Evolutionary conservation across 2,329 filamentous ascomycete species (phyloP).

Genomic region (Reticulascus tulasneorum): DNA sequence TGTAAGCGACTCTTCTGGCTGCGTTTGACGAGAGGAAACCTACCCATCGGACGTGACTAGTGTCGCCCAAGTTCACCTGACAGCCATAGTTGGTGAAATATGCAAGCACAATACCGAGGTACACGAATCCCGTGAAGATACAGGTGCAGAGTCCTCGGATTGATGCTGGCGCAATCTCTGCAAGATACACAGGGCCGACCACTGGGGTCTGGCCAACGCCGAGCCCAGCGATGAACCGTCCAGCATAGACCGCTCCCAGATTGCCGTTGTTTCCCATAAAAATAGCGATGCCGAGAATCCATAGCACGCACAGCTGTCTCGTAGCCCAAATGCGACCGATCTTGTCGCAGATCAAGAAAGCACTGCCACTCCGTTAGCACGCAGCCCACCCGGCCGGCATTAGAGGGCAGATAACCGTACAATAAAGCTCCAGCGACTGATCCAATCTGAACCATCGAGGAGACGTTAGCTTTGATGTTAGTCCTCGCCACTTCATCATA

Average conservation of each 20-base stretch:
- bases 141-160: slow-evolving; percentile 70
- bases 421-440: slow-evolving; percentile 67
- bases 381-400: neutral
- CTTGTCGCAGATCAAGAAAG: slow-evolving; percentile 55
- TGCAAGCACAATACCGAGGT: slow-evolving; percentile 72
- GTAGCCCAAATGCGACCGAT: slow-evolving; percentile 63
- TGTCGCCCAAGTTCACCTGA: slow-evolving; percentile 43
- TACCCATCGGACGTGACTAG: slow-evolving; percentile 48
- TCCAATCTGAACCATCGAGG: slow-evolving; percentile 77
- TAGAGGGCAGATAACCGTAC: slow-evolving; percentile 22
- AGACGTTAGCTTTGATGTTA: slow-evolving; percentile 72
- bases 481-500: slow-evolving; percentile 52
- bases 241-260: slow-evolving; percentile 57
- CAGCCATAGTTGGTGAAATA: slow-evolving; percentile 71
- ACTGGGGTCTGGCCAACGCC: slow-evolving; percentile 66
- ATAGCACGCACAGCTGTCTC: slow-evolving; percentile 51
- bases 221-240: slow-evolving; percentile 62
- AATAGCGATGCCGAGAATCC: slow-evolving; percentile 55
- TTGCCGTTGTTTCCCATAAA: slow-evolving; percentile 55
- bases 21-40: too few relatives aligned
- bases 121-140: slow-evolving; percentile 53
- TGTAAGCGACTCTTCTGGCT: slow-evolving; percentile 30
- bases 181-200: slow-evolving; percentile 67
- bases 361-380: slow-evolving; percentile 31
- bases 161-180: slow-evolving; percentile 66